A percentile compares a stretch with the other conserved stretches of the same genome.
Evolutionary conservation across 1,284 basidiomycete genomes (phyloP).

Genomic region (Malassezia pachydermatis): DNA sequence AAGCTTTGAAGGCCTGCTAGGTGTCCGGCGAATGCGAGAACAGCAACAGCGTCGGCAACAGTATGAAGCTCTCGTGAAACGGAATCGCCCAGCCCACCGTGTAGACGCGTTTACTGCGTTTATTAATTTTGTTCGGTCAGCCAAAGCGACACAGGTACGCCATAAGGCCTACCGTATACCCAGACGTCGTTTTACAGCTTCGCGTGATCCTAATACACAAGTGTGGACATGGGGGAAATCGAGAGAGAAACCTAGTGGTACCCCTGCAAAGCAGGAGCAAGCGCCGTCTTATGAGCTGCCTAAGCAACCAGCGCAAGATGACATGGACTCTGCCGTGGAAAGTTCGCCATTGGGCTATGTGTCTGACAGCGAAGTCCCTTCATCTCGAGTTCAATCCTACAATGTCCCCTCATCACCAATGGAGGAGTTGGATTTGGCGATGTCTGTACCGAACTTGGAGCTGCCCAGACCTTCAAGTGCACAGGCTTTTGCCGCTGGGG

Average conservation of each 20-base stretch:
- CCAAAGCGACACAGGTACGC: constrained; percentile 35
- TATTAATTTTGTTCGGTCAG: constrained; percentile 42
- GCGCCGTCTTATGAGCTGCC: neutral
- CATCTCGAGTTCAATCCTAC: too few relatives aligned
- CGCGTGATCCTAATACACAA: neutral
- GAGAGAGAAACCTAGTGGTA: neutral
- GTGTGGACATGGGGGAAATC: neutral
- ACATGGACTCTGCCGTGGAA: neutral
- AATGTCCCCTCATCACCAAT: neutral
- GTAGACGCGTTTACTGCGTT: constrained; percentile 37
- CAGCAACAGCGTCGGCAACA: constrained; percentile 29
- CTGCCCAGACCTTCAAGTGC: too few relatives aligned
- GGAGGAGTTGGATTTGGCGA: neutral
- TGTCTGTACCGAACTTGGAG: too few relatives aligned
- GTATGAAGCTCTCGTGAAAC: constrained; percentile 28
- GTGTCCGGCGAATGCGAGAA: constrained; percentile 38
- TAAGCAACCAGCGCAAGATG: neutral
- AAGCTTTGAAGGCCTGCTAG: constrained; percentile 37
- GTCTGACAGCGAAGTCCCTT: too few relatives aligned
- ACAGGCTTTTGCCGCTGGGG: too few relatives aligned
- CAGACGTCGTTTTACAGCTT: too few relatives aligned
- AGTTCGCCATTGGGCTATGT: too few relatives aligned
- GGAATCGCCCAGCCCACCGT: constrained; percentile 41
- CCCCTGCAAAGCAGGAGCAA: too few relatives aligned
- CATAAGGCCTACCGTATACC: too few relatives aligned